A percentile compares a stretch with the other conserved stretches of the same genome.
Evolutionary conservation across 2,329 filamentous ascomycete species (phyloP).

Genomic region (Exserohilum turcica): DNA sequence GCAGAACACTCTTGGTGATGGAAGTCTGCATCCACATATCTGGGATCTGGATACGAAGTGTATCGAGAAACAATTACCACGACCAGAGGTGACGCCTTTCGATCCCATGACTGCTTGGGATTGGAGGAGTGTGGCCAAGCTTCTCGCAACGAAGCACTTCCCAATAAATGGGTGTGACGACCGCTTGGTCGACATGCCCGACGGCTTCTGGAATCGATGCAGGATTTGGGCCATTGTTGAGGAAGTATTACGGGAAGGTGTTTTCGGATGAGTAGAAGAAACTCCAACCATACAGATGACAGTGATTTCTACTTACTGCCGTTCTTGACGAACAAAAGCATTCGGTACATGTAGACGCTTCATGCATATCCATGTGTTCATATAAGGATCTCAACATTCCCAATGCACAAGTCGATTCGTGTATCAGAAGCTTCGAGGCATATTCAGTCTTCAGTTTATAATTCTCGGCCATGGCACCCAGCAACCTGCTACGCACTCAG

Average conservation of each 20-base stretch:
- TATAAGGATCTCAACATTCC: neutral
- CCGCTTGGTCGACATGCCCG: conserved; percentile 17
- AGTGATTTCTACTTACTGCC: neutral
- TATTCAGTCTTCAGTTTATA: neutral
- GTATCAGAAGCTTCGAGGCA: neutral
- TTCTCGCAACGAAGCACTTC: conserved; percentile 23
- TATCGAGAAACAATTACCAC: conserved; percentile 11
- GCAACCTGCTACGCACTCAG: neutral
- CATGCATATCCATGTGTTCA: neutral
- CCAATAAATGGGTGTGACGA: conserved; percentile 15
- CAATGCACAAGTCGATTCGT: neutral
- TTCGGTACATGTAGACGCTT: neutral
- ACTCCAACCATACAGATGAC: neutral
- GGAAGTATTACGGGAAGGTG: conserved; percentile 13
- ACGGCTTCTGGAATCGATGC: conserved; percentile 33
- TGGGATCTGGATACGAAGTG: conserved; percentile 30
- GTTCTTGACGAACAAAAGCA: neutral
- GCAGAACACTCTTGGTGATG: conserved; percentile 26
- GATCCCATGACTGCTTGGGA: conserved; percentile 15
- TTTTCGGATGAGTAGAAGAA: neutral
- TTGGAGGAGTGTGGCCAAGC: conserved; percentile 24
- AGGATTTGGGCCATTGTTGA: conserved; percentile 34
- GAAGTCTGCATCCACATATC: conserved; percentile 28
- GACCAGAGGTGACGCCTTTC: neutral
- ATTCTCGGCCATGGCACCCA: neutral